phyloP scores from a whole-genome alignment of 2,329 filamentous ascomycete species.

The Phialocephala sp. region DNA sequence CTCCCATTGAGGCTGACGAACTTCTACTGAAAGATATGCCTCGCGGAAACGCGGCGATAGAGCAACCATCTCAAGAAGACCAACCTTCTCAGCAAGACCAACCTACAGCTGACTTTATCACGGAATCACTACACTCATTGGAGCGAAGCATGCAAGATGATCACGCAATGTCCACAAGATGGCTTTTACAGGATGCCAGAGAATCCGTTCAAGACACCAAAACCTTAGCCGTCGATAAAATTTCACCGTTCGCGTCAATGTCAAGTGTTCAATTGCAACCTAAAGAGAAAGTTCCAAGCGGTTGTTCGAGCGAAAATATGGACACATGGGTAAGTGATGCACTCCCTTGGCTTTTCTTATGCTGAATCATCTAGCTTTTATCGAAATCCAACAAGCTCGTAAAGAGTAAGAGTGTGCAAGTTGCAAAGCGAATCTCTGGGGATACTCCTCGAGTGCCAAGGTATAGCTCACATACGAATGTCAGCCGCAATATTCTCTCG shows the following conservation, averaged over 20 bases:
- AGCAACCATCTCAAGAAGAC: not conserved
- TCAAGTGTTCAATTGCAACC: conserved; percentile 16
- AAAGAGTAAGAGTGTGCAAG: conserved; percentile 23
- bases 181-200: conserved; percentile 29
- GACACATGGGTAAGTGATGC: conserved; percentile 25
- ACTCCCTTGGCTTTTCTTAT: not conserved
- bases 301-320: conserved; percentile 11
- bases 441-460: conserved; percentile 33
- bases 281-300: conserved; percentile 16
- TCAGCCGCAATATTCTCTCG: conserved; percentile 36
- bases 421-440: conserved; percentile 21
- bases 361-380: conserved; percentile 24
- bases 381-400: conserved; percentile 23
- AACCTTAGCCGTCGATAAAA: conserved; percentile 23
- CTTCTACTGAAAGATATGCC: not conserved
- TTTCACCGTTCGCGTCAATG: conserved; percentile 35
- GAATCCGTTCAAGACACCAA: not conserved
- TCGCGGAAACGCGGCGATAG: not conserved
- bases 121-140: not conserved
- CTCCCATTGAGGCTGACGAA: not conserved
- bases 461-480: conserved; percentile 34
- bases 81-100: not conserved
- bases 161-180: conserved; percentile 28
- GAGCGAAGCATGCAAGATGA: conserved; percentile 24
- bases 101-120: not conserved